A percentile compares a stretch with the other conserved stretches of the same genome.
Conservation (phyloP, 129 eudicot species). For the Centella asiatica region DNA sequence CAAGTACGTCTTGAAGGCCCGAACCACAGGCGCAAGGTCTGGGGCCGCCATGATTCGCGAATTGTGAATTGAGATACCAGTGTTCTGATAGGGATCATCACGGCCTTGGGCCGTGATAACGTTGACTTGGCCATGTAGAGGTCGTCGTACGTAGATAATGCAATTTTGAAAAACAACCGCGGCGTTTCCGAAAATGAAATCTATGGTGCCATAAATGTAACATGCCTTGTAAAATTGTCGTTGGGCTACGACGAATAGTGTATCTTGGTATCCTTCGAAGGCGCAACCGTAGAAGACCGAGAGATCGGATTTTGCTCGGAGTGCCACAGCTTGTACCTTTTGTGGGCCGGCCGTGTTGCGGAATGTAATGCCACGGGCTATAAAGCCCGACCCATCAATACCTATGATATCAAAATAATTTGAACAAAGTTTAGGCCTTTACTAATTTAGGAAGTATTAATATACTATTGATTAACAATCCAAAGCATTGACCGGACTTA, state of each 20-base stretch:
- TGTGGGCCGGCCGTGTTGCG: conserved; percentile 66
- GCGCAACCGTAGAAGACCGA: conserved; percentile 53
- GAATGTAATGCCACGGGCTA: conserved; percentile 63
- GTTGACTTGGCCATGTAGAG: conserved; percentile 33
- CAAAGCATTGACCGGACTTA: too few species aligned
- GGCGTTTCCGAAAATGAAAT: conserved; percentile 67
- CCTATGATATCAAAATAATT: conserved; percentile 14
- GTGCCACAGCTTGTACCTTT: conserved; percentile 60
- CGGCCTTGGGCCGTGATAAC: conserved; percentile 65
- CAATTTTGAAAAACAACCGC: conserved; percentile 63
- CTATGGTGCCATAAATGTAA: conserved; percentile 61
- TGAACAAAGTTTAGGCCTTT: too few species aligned
- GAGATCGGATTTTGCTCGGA: conserved; percentile 41
- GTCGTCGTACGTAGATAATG: conserved; percentile 49
- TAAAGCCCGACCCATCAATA: conserved; percentile 52
- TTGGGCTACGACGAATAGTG: conserved; percentile 48
- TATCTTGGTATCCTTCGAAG: conserved; percentile 75
- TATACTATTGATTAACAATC: not conserved
- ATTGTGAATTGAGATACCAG: conserved; percentile 53
- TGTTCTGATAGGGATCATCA: conserved; percentile 41
- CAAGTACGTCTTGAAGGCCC: conserved; percentile 31
- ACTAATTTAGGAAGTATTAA: not conserved
- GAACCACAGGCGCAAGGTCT: conserved; percentile 38
- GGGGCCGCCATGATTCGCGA: conserved; percentile 52
- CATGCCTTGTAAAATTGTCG: conserved; percentile 60